Evolutionary conservation across 805 yeast genomes (phyloP), one percentile per base, ranked within the genome.

Genomic region (Starmerella bombicola): DNA sequence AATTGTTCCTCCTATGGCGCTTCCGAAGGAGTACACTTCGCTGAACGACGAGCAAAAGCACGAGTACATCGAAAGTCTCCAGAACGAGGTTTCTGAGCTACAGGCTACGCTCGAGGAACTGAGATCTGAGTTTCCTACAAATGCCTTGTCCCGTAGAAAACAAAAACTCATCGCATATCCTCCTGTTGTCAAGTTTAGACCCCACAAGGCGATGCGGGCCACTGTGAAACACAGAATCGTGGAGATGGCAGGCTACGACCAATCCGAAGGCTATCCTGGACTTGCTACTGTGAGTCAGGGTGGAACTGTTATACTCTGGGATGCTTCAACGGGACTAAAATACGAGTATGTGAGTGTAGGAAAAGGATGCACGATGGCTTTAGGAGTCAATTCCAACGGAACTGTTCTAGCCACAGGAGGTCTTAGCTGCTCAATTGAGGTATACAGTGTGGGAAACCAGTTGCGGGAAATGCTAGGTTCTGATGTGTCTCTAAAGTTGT

Each of bases 341-440:
- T 49, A 37, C 31, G 55, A 51, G 16, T 43, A 47, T 9, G 17
- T 51, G 12, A 19, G 28, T 15, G 47, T 50, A 3, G 46, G 50
- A 3, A 25, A 36, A 22, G 51, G 54, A 5, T 37, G 33, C 24
- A 35, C 37, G 13, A 35, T 45, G 50, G 13, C 43, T 8, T n/a
- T 45, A 4, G 39, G 35, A 3, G 46, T 38, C 10, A 41, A 38
- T 23, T 22, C 35, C 4, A 13, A 30, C 19, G 53, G 55, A 8
- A 16, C 41, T 5, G 31, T 51, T 9, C 30, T 48, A 9, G 47
- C 48, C 12, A 36, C 40, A 3, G 55, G 54, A 5, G 55, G 55
- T 1, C 42, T 51, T 18, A 40, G 48, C 19, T 50, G 55, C 37
- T 31, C 38, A n/a, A 43, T 50, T 1, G 54, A 51, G 15, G n/a